Evolutionary conservation across 257 asterid species (phyloP), one percentile per base, ranked within the genome.

Genomic region (Coffea eugenioides): DNA sequence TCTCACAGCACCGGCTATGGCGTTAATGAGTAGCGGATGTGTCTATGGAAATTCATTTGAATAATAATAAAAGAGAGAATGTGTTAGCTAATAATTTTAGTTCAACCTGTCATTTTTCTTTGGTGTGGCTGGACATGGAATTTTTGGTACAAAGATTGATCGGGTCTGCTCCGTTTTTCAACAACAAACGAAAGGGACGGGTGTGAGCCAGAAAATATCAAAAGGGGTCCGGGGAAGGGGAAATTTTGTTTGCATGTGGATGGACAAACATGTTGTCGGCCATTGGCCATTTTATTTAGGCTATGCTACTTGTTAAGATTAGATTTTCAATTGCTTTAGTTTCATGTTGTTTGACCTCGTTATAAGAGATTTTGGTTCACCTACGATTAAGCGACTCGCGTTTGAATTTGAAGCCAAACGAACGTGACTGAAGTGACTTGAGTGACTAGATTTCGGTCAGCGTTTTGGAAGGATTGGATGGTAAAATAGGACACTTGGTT

Each of bases 211-310:
- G 76, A 75, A 36, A 70, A 21, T 16, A 21, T 27, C 66, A 48
- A 52, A 74, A 20, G 18, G 36, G 56, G 64, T 46, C 46, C 67
- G 65, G 77, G 27, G 77, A 83, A 86, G 85, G 80, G 85, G 79
- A 54, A 84, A 73, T 81, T 88, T 90, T 90, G 92, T 90, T 86
- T 89, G 89, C 91, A 88, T 89, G 88, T 88, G 87, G 84, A 36
- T 48, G 68, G 80, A 65, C 80, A 78, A 86, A 81, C 86, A 83
- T 77, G 76, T 71, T 92, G 94, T 89, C 92, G 94, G 97, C 90
- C 92, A 90, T 85, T 87, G 77, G 62, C 76, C 69, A 51, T 74
- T 78, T 67, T 82, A 27, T 31, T 13, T 23, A 16, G 73, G 73
- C 74, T 57, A 25, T 15, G 14, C 20, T 10, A 49, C 8, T 39